phyloP scores from a whole-genome alignment of 192 early-diverging fungal species.

The Martensiomyces pterosporus region DNA sequence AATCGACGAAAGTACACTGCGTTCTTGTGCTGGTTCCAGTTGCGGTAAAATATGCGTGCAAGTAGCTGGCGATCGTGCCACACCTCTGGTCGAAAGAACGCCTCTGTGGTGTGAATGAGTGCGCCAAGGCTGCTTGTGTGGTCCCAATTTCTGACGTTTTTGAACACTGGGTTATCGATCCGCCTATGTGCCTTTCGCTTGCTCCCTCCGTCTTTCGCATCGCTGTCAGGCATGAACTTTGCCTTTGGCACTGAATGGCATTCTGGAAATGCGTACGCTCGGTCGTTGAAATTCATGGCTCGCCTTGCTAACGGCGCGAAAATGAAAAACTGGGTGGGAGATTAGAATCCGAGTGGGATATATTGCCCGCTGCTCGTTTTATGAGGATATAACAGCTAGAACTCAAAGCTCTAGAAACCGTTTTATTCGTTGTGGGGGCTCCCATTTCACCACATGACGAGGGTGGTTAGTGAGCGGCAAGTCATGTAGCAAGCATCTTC shows the following conservation, averaged over 20 bases:
- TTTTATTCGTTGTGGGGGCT: too few relatives aligned
- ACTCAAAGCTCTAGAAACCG: too few relatives aligned
- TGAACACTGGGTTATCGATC: slow-evolving; percentile 29
- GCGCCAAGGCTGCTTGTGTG: slow-evolving; percentile 14
- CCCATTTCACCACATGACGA: too few relatives aligned
- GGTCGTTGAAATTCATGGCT: slow-evolving; percentile 1
- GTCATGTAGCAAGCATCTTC: too few relatives aligned
- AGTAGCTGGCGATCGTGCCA: slow-evolving; percentile 21
- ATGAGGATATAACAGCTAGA: too few relatives aligned
- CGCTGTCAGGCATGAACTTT: slow-evolving; percentile 16
- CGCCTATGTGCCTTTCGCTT: slow-evolving; percentile 1
- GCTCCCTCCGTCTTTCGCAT: neutral
- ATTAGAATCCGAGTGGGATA: too few relatives aligned
- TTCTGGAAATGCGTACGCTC: slow-evolving; percentile 15
- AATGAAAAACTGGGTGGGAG: too few relatives aligned
- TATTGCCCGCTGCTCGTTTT: too few relatives aligned
- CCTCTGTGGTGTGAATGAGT: neutral
- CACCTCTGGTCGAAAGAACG: slow-evolving; percentile 11
- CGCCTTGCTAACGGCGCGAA: too few relatives aligned
- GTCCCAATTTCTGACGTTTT: slow-evolving; percentile 17
- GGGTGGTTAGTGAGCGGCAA: too few relatives aligned
- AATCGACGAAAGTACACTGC: slow-evolving; percentile 22
- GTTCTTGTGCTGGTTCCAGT: slow-evolving; percentile 36
- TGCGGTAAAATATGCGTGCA: slow-evolving; percentile 34
- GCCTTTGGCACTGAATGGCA: slow-evolving; percentile 29